Evolutionary conservation across 345 rosid genomes (phyloP), one percentile per base, ranked within the genome.

Genomic region (Acer negundo): DNA sequence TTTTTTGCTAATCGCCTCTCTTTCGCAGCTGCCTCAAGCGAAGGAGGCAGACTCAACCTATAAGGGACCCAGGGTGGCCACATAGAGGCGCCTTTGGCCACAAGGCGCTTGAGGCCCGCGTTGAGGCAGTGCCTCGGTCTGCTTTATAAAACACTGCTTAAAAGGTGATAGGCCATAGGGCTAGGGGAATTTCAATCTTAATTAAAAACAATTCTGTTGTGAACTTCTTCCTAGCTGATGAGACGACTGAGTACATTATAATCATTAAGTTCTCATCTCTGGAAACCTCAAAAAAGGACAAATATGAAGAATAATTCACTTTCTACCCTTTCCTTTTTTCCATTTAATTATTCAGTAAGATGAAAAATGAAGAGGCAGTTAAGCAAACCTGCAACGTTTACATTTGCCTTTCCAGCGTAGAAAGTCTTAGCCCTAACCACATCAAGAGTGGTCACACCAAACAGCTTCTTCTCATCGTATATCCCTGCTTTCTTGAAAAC

Each of bases 401-500:
- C 85, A 35, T 88, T 86, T 6, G 94, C 91, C 82, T 88, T 92
- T 12, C 88, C 91, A 85, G 97, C 93, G 44, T 90, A 92, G 86
- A 92, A 90, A 82, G 97, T 90, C 86, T 84, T 88, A 73, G 97
- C 97, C 80, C 97, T 87, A 64, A 92, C 94, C 61, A 90, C 93
- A 70, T 92, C 97, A 75, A 92, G 93, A 66, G 97, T 90, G n/a
- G 97, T 90, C 42, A 90, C 94, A 70, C 97, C 97, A 72, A 92
- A 89, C 80, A 92, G 74, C 75, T 82, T 92, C 86, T 81, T 92
- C 70, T 84, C 91, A 76, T 89, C 85, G 59, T 89, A 92, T 6
- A 87, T 89, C 76, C 97, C 94, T 31, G 92, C 97, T 79, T 89
- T 89, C 85, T 90, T 92, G 74, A 92, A 92, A 62, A 92, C 82